Evolutionary conservation across 352 stramenopile genomes (phyloP), one percentile per base, ranked within the genome.

Genomic region (Phytophthora agathidicida): DNA sequence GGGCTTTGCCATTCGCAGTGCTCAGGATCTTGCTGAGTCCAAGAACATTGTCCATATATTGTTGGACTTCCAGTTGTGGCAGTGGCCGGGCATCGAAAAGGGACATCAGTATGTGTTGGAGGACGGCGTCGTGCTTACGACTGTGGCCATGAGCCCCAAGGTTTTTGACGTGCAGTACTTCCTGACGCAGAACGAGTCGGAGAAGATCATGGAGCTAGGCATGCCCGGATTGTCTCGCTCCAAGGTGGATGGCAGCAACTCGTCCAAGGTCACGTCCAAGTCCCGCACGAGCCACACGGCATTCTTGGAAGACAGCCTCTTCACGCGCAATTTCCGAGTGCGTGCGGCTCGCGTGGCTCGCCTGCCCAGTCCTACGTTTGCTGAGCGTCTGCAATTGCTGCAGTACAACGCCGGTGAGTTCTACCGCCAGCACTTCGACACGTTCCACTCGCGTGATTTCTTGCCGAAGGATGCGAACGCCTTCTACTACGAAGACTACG

Each of bases 51-150:
- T 86, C 20, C 82, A 91, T 65, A 65, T 93, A 11, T 53, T 93
- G 39, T 39, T 93, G 47, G 84, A 93, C 45, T 91, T 89, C 73
- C 84, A 93, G 66, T 53, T 91, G 44, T 93, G 84, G 82, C 65
- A 86, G 22, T 93, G 82, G 84, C 82, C 84, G 0, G 82, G 82
- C 30, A 92, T 93, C 60, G 57, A 86, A 49, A 83, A 82, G 38
- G 84, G 82, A 6, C 27, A 93, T 68, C 65, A 73, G 46, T 91
- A 89, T 58, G 48, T 68, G 28, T 50, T 93, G 16, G 82, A 90
- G 19, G 75, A 90, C 49, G 80, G 78, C 37, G 76, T 91, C 26
- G 62, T 58, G 58, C 70, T 93, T 32, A 91, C 77, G 26, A 93
- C 76, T 2, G 77, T 92, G 7, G 79, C 76, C 1, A 43, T 90